Base-by-base conservation (phyloP, 2,329 filamentous ascomycete genomes). In the Fusarium papillatum region DNA sequence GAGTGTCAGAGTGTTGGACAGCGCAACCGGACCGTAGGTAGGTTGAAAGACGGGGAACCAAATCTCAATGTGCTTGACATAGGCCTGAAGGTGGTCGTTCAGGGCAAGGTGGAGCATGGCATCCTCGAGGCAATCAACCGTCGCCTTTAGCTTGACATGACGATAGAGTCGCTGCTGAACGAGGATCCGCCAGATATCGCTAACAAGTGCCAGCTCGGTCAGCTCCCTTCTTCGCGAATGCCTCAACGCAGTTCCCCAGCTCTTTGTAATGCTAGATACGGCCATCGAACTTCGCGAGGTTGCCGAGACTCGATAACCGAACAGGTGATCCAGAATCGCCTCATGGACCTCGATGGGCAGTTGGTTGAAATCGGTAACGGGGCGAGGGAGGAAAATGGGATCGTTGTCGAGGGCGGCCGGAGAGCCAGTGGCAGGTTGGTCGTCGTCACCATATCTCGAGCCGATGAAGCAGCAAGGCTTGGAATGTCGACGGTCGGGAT, bases 11-110 rank as follows among this genome's bases (percentile, higher is more conserved):
- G 84, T 85, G 48, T 86, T 85, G 19, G 86, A 85, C 24, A 86
- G 76, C 6, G 85, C 83, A 48, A 85, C 79, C 7, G 87, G 84
- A 13, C 86, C 84, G 69, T 87, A 86, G 16, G 88, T 89, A 24
- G 90, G 90, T 75, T 92, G 89, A 78, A 93, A 95, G 48, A 95
- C 93, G 5, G 94, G 93, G 73, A 95, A 94, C 93, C 93, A 95
- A 50, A 95, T 88, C 83, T 95, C 93, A 70, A 95, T 89, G 79
- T 95, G 93, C 75, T 91, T 92, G 71, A 95, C 91, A 76, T 94
- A 91, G 11, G 84, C 77, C 24, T 90, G 88, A 8, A 95, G 88
- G 78, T 94, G 90, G 34, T 88, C 85, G 70, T 92, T 88, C 13
- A 83, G 76, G 19, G 84, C 82, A 76, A 95, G 93, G 86, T 93